Percentiles rank a stretch among this genome's conserved stretches.
Evolutionary conservation across 176 grass and related monocot genomes (phyloP).

Genomic region (Triticum urartu): DNA sequence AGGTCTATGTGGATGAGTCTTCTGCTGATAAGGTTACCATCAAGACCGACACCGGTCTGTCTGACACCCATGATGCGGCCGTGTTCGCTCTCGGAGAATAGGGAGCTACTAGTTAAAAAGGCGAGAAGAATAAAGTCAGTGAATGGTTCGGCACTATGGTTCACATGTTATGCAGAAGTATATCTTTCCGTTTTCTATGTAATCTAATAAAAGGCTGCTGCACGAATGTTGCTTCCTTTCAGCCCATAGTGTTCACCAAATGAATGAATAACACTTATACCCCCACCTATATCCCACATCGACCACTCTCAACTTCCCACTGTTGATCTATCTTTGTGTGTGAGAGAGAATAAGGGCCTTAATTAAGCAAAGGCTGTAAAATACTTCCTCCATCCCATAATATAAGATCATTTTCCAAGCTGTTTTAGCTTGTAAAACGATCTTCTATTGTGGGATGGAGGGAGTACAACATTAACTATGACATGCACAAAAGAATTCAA

Average conservation of each 20-base stretch:
- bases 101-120: not conserved
- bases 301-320: not conserved
- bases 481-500: not conserved
- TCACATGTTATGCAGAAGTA: not conserved
- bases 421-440: too few relatives aligned
- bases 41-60: not conserved
- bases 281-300: too few relatives aligned
- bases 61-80: not conserved
- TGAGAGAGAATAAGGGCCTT: not conserved
- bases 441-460: too few relatives aligned
- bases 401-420: too few relatives aligned
- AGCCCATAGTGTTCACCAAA: not conserved
- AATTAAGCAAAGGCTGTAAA: too few relatives aligned
- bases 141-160: not conserved
- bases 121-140: not conserved
- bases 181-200: not conserved
- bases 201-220: not conserved
- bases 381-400: not conserved
- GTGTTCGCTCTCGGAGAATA: not conserved
- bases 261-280: not conserved
- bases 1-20: not conserved
- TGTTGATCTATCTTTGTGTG: not conserved
- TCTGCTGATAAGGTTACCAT: not conserved
- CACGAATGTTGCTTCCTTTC: not conserved
- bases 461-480: not conserved